phyloP scores from a whole-genome alignment of 2,329 filamentous ascomycete genomes.

The Dendrostoma leiphaemia region DNA sequence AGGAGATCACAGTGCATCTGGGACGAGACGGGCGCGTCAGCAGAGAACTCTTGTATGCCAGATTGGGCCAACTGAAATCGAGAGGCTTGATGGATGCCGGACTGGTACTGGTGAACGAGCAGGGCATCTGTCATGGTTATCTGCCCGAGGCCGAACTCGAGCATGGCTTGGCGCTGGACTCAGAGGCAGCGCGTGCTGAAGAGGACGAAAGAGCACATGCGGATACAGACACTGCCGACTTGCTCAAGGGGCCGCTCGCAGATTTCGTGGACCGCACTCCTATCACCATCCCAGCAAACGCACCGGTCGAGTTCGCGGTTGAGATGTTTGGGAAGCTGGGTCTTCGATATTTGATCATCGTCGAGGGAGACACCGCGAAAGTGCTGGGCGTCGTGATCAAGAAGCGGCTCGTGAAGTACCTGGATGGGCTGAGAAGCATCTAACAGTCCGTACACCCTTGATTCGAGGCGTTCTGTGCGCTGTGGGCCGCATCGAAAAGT shows the following conservation, averaged over 20 bases:
- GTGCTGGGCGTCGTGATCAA: slow-evolving; percentile 56
- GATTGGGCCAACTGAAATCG: slow-evolving; percentile 43
- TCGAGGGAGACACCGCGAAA: slow-evolving; percentile 48
- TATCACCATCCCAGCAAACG: slow-evolving; percentile 45
- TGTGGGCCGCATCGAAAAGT: background rate
- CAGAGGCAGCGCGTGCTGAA: background rate
- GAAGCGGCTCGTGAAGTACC: slow-evolving; percentile 53
- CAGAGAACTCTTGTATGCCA: slow-evolving; percentile 37
- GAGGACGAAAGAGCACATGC: slow-evolving; percentile 21
- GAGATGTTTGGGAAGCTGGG: slow-evolving; percentile 61
- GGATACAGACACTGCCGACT: slow-evolving; percentile 28
- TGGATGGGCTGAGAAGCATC: slow-evolving; percentile 34
- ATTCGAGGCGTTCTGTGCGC: background rate
- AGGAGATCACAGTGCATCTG: slow-evolving; percentile 51
- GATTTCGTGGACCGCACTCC: slow-evolving; percentile 54
- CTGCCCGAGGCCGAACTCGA: slow-evolving; percentile 52
- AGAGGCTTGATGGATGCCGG: slow-evolving; percentile 57
- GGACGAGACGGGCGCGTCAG: slow-evolving; percentile 41
- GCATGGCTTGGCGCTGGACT: slow-evolving; percentile 39
- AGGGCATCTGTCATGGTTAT: slow-evolving; percentile 51
- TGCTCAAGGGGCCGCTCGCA: slow-evolving; percentile 33
- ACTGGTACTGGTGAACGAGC: slow-evolving; percentile 50
- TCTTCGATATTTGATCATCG: slow-evolving; percentile 50
- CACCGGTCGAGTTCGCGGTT: slow-evolving; percentile 57
- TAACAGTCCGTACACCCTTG: background rate